Conservation (phyloP, 495 filamentous ascomycete genomes). For the Clavariopsis aquatica region DNA sequence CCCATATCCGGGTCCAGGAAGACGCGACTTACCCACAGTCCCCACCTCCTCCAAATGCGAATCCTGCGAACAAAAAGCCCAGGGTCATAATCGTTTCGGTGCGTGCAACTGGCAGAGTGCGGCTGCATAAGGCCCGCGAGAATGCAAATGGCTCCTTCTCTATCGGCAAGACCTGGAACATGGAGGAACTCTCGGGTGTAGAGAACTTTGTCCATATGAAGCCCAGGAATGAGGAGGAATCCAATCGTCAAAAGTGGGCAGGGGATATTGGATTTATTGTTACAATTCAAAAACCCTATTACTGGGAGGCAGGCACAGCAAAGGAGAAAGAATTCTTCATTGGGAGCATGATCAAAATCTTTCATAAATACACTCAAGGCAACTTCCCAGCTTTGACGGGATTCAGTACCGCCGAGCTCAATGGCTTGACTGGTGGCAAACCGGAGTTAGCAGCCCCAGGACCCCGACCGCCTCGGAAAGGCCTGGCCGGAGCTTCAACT, state of each 20-base stretch:
- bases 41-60: constrained; percentile 75
- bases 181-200: constrained; percentile 81
- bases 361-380: constrained; percentile 90
- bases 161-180: constrained; percentile 95
- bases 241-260: constrained; percentile 74
- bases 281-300: constrained; percentile 89
- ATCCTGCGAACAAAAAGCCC: constrained; percentile 75
- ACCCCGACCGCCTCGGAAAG: constrained; percentile 15
- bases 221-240: constrained; percentile 57
- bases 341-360: constrained; percentile 90
- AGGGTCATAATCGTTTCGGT: constrained; percentile 91
- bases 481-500: not conserved
- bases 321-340: constrained; percentile 99
- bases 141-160: constrained; percentile 92
- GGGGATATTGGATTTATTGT: constrained; percentile 82
- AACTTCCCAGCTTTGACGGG: constrained; percentile 75
- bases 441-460: constrained; percentile 42
- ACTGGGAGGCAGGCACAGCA: constrained; percentile 86
- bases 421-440: constrained; percentile 60
- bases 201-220: constrained; percentile 68
- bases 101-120: constrained; percentile 84
- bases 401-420: constrained; percentile 77
- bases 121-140: constrained; percentile 94
- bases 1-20: constrained; percentile 87
- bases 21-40: constrained; percentile 78